A percentile compares a stretch with the other conserved stretches of the same genome.
phyloP scores from a whole-genome alignment of 139 green algal genomes.

The Chlamydomonas eustigma region DNA sequence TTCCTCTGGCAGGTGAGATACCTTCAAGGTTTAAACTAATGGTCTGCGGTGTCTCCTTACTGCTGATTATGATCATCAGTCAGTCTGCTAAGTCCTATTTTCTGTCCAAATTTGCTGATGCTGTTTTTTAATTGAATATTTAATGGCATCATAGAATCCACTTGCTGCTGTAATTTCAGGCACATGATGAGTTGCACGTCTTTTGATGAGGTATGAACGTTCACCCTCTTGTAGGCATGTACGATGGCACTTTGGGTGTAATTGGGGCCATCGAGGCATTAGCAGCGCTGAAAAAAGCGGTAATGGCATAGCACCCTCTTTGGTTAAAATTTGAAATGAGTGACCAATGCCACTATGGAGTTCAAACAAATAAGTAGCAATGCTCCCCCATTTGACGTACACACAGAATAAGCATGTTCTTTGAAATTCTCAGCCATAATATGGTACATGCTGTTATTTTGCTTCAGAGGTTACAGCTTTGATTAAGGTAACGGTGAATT shows the following conservation, averaged over 20 bases:
- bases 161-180: too few relatives aligned
- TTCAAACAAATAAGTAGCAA: neutral
- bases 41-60: neutral
- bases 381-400: neutral
- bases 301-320: conserved; percentile 20
- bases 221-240: too few relatives aligned
- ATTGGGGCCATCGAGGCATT: conserved; percentile 88
- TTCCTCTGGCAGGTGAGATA: conserved; percentile 78
- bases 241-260: conserved; percentile 92
- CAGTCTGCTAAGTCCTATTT: neutral
- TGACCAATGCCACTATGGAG: neutral
- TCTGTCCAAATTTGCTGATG: too few relatives aligned
- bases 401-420: neutral
- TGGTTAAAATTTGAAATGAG: neutral
- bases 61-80: neutral
- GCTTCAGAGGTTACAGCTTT: neutral
- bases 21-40: too few relatives aligned
- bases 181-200: too few relatives aligned
- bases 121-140: too few relatives aligned
- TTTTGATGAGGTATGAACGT: too few relatives aligned
- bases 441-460: neutral
- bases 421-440: neutral
- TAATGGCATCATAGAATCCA: too few relatives aligned
- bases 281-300: conserved; percentile 58
- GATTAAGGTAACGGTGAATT: neutral